Evolutionary conservation across 108 stramenopile genomes (phyloP), one percentile per base, ranked within the genome.

Genomic region (Stephanodiscus triporus): DNA sequence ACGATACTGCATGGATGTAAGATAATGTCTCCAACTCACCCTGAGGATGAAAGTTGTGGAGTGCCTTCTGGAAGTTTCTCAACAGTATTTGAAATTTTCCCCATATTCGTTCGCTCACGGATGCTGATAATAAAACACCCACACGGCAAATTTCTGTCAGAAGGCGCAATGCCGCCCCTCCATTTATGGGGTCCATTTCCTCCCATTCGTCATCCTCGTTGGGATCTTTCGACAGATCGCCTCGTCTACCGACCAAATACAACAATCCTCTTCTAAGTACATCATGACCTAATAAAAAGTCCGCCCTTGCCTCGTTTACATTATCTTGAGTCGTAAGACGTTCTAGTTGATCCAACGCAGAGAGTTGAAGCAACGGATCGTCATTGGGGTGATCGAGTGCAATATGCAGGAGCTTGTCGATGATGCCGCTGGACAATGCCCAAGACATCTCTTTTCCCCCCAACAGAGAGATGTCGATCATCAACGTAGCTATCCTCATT

Each of bases 131-230:
- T 24, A 29, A 37, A 34, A 78, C 50, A 2, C 77, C 77, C 37
- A 78, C 77, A 32, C 66, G 77, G 61, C 65, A 78, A 48, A 78
- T 78, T 72, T 71, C 77, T 16, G 77, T 66, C 26, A 78, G 26
- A 14, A 78, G 47, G 5, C 66, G 77, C 24, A 78, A 58, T 57
- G 77, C 77, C 22, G 77, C 70, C 26, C 43, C 54, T 22, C 77
- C 77, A 62, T 78, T 78, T 26, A 72, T 65, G 38, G 77, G 49
- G 42, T 78, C 77, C 43, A 66, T 47, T n/a, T 73, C 63, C 38
- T 24, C 43, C 59, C 59, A 61, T 59, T 61, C 70, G 8, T 61
- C 58, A 3, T 30, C 13, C 6, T 16, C 29, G 2, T 43, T 24
- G 17, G 58, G n/a, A 30, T 72, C 71, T 34, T 51, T 51, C 26